Base-by-base conservation (phyloP, 1,139 yeast species). In the Saccharomyces hybrid region DNA sequence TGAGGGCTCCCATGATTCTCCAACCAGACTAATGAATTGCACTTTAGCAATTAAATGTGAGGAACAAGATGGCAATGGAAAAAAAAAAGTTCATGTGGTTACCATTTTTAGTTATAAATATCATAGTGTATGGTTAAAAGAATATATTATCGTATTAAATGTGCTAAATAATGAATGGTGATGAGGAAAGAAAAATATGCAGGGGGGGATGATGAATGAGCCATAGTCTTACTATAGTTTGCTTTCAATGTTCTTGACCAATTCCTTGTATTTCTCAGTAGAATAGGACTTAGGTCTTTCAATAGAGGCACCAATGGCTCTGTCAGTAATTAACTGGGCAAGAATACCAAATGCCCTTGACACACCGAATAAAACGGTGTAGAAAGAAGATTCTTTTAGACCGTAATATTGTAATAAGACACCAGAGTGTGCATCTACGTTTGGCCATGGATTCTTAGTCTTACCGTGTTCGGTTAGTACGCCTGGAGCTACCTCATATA, bases 391-490 rank as follows among this genome's bases (percentile, higher is more conserved):
- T 79, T 93, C 96, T 60, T 88, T 87, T 76, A 93, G 82, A 64
- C 98, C 98, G 79, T 91, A 93, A 83, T 93, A 90, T 78, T 91
- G 96, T 78, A 93, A 84, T 68, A 93, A 78, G 64, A 91, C 96
- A 78, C 98, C 98, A 54, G 97, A 90, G 78, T 89, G 96, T 57
- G 97, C 88, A 77, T 91, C 98, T 67, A 91, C 98, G 75, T 91
- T 91, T 76, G 98, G 98, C 93, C 93, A 90, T 78, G 97, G 97
- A 83, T 90, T 91, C 84, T 89, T 88, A 71, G 97, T 90, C 83
- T 91, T 91, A 76, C 98, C 98, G 76, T 91, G 98, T 79, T 89
- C 82, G 71, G 95, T 86, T 73, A 91, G 82, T 60, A 91, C 98
- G 68, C 82, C 86, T 73, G 98, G 98, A 60, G 97, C 98, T 70